Percentiles rank a stretch among this genome's conserved stretches.
Evolutionary conservation across 805 yeast species (phyloP).

Genomic region (Candida pseudoglaebosa): DNA sequence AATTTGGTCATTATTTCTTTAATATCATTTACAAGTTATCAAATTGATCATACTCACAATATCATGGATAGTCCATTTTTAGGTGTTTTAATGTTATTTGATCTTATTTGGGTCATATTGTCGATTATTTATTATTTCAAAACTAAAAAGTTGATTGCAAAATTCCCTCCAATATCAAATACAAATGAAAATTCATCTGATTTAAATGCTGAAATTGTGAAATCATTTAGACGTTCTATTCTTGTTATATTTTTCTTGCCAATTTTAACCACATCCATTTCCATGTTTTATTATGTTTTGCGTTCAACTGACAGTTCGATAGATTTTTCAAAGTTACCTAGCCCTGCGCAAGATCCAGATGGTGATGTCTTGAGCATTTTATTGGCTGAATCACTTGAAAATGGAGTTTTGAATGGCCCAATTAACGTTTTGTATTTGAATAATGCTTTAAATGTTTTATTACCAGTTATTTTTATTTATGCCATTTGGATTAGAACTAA

Average conservation of each 20-base stretch:
- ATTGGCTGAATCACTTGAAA: not conserved
- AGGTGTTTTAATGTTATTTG: conserved; percentile 6
- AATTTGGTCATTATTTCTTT: not conserved
- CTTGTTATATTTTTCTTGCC: conserved; percentile 25
- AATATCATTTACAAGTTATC: not conserved
- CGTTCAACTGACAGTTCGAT: conserved; percentile 9
- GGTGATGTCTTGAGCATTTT: conserved; percentile 2
- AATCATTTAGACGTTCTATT: conserved; percentile 24
- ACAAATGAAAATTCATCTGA: conserved; percentile 12
- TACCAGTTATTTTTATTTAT: conserved; percentile 16
- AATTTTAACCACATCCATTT: conserved; percentile 6
- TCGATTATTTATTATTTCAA: conserved; percentile 19
- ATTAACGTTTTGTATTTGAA: conserved; percentile 9
- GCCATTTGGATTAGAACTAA: conserved; percentile 29
- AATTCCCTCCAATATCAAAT: conserved; percentile 24
- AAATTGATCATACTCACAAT: conserved; percentile 1
- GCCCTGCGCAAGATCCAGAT: not conserved
- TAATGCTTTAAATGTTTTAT: conserved; percentile 9
- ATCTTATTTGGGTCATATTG: conserved; percentile 12
- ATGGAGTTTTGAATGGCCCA: not conserved
- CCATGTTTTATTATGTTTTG: conserved; percentile 3
- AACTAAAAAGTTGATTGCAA: conserved; percentile 22
- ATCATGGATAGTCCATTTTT: not conserved
- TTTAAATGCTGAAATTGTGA: conserved; percentile 14
- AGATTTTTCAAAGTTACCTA: conserved; percentile 12